A percentile compares a stretch with the other conserved stretches of the same genome.
Evolutionary conservation across 495 filamentous ascomycete genomes (phyloP).

Genomic region (Pyrenopolyporus hunteri): DNA sequence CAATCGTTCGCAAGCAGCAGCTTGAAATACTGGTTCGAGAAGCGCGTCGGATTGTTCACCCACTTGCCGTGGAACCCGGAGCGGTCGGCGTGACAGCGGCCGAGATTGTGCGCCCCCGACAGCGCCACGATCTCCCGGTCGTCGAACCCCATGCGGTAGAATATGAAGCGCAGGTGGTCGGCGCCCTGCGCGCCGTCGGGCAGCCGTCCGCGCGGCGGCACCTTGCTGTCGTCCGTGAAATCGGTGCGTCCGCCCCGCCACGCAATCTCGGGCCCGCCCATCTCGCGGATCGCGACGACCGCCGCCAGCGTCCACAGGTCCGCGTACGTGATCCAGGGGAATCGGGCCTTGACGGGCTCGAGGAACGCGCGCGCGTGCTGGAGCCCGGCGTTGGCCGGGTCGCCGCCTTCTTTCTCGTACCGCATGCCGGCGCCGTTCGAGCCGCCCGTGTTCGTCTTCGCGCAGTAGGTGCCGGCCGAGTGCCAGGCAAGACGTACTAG

Average conservation of each 20-base stretch:
- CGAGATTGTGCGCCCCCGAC: slow-evolving; percentile 65
- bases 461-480: slow-evolving; percentile 65
- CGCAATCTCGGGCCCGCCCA: slow-evolving; percentile 61
- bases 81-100: slow-evolving; percentile 65
- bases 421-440: slow-evolving; percentile 70
- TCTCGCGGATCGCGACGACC: slow-evolving; percentile 61
- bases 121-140: slow-evolving; percentile 69
- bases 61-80: slow-evolving; percentile 66
- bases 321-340: slow-evolving; percentile 69
- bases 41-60: slow-evolving; percentile 69
- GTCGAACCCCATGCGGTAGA: slow-evolving; percentile 69
- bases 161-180: slow-evolving; percentile 63
- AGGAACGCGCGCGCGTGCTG: slow-evolving; percentile 68
- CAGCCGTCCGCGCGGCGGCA: slow-evolving; percentile 62
- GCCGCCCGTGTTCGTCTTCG: slow-evolving; percentile 63
- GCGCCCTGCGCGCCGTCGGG: slow-evolving; percentile 65
- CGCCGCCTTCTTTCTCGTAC: slow-evolving; percentile 67
- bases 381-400: slow-evolving; percentile 68
- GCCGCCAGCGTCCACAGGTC: slow-evolving; percentile 68
- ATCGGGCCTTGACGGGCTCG: slow-evolving; percentile 61
- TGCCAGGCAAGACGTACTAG: slow-evolving; percentile 70
- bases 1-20: slow-evolving; percentile 61
- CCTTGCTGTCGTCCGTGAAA: slow-evolving; percentile 60
- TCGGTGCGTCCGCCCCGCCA: slow-evolving; percentile 66
- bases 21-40: slow-evolving; percentile 68